Evolutionary conservation across 2,329 filamentous ascomycete genomes (phyloP).

Genomic region (Thielaviopsis populi): DNA sequence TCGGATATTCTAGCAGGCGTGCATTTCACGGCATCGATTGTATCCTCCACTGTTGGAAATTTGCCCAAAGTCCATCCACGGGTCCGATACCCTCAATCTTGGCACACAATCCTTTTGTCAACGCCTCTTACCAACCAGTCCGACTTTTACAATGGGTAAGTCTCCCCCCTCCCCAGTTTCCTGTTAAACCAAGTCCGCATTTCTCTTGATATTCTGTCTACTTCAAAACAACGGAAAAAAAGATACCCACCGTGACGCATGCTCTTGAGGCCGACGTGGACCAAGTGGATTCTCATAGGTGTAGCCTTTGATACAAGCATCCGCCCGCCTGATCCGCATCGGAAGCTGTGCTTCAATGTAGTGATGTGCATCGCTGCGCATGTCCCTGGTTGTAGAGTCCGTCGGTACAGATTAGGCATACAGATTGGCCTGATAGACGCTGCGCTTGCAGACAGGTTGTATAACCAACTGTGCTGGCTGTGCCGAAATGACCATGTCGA

Average conservation of each 20-base stretch:
- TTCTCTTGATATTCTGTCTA: too few species aligned
- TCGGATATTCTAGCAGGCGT: background rate
- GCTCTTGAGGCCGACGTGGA: background rate
- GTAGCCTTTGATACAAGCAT: background rate
- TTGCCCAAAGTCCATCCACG: background rate
- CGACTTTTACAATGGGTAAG: background rate
- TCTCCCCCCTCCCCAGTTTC: background rate
- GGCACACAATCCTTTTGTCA: background rate
- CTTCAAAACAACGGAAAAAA: background rate
- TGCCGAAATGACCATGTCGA: too few species aligned
- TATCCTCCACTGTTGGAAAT: background rate
- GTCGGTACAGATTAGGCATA: background rate
- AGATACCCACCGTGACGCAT: background rate
- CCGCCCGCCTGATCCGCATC: background rate
- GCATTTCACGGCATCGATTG: background rate
- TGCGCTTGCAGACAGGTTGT: background rate
- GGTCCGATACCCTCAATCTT: background rate
- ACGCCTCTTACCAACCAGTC: background rate
- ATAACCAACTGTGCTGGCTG: background rate
- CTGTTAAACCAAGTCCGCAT: too few species aligned
- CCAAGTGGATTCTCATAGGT: background rate
- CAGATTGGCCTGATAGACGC: background rate
- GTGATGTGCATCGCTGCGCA: background rate
- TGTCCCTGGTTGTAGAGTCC: background rate
- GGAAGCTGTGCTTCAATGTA: background rate